Evolutionary conservation across 257 asterid species (phyloP).

Genomic region (Knoxia roxburghii): DNA sequence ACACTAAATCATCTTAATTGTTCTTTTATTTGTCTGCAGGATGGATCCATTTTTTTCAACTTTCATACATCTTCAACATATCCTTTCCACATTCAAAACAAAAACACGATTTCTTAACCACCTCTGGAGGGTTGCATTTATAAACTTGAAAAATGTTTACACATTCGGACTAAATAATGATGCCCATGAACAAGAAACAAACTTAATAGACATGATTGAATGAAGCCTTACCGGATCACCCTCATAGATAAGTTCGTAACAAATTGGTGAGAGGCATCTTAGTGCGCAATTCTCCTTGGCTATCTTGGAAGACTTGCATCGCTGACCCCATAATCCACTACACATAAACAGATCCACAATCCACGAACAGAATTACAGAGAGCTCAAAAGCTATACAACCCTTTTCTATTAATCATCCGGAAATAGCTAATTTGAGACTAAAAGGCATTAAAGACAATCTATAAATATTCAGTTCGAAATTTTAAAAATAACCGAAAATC

Average conservation of each 20-base stretch:
- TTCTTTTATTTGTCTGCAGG: too few species aligned
- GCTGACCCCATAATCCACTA: constrained; percentile 89
- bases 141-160: too few species aligned
- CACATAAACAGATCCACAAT: not conserved
- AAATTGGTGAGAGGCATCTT: constrained; percentile 70
- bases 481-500: not conserved
- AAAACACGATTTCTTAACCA: not conserved
- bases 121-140: not conserved
- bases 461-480: not conserved
- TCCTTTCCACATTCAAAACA: not conserved
- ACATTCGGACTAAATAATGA: too few species aligned
- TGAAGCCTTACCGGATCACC: constrained; percentile 77
- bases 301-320: constrained; percentile 57
- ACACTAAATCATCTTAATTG: not conserved
- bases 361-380: not conserved
- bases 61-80: not conserved
- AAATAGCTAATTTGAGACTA: not conserved
- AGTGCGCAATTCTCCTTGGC: constrained; percentile 88
- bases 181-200: too few species aligned
- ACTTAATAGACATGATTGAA: not conserved
- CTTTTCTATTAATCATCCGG: not conserved
- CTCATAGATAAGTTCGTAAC: constrained; percentile 74
- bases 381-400: not conserved
- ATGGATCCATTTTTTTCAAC: too few species aligned
- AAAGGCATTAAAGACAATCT: not conserved